Evolutionary conservation across 495 filamentous ascomycete species (phyloP).

Genomic region (Talaromyces liani): DNA sequence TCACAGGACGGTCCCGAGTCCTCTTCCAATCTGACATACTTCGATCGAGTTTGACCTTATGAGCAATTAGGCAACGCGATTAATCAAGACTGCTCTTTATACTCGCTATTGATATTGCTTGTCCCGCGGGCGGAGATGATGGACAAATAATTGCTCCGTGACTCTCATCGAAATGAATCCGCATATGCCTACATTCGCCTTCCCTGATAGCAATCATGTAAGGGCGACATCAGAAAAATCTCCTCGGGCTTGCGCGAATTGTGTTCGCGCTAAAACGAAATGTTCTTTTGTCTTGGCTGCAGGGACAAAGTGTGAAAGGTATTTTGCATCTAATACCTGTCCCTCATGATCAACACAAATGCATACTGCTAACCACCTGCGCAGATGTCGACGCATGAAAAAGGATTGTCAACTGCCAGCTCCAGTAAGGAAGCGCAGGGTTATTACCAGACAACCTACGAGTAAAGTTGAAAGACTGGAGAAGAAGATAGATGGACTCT

Average conservation of each 20-base stretch:
- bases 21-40: not conserved
- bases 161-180: not conserved
- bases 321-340: not conserved
- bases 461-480: constrained; percentile 36
- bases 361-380: not conserved
- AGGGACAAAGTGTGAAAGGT: not conserved
- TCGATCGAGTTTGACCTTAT: not conserved
- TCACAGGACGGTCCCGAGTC: not conserved
- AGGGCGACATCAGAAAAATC: not conserved
- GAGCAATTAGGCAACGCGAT: not conserved
- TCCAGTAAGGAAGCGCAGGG: constrained; percentile 25
- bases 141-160: not conserved
- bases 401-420: constrained; percentile 34
- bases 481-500: constrained; percentile 44
- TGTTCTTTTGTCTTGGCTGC: not conserved
- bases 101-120: not conserved
- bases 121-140: not conserved
- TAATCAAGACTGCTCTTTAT: not conserved
- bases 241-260: not conserved
- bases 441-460: constrained; percentile 13
- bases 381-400: constrained; percentile 43
- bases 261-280: not conserved
- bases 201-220: not conserved
- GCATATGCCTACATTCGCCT: not conserved
- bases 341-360: not conserved